phyloP scores from a whole-genome alignment of 2,329 filamentous ascomycete genomes.

The Aureobasidium sp. region DNA sequence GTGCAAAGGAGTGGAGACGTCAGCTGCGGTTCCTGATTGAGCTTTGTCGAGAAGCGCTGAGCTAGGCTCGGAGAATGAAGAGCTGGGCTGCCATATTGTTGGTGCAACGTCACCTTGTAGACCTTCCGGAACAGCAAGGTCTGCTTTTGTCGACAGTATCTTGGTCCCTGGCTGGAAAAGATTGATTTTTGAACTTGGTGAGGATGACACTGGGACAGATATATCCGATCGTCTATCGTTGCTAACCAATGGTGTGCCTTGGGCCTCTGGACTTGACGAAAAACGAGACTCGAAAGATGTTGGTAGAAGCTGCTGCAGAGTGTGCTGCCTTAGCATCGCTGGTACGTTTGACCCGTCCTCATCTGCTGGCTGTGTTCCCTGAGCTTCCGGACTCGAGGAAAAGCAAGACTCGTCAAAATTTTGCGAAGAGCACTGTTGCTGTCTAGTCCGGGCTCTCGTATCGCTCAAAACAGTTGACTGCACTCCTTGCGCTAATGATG shows the following conservation, averaged over 20 bases:
- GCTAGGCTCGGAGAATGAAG: not conserved
- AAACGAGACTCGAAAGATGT: constrained; percentile 7
- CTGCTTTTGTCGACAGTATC: not conserved
- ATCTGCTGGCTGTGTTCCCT: not conserved
- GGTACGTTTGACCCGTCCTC: not conserved
- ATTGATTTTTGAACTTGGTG: constrained; percentile 2
- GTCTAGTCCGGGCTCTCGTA: not conserved
- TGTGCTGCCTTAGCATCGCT: not conserved
- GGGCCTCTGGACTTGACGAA: constrained; percentile 4
- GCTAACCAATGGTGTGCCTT: not conserved
- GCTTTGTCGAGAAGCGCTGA: not conserved
- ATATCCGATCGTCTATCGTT: not conserved
- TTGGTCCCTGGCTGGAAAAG: not conserved
- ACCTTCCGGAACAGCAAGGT: not conserved
- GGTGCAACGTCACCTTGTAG: not conserved
- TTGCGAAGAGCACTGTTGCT: not conserved
- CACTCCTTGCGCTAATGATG: not conserved
- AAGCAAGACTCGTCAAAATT: not conserved
- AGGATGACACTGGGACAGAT: not conserved
- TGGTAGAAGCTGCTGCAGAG: not conserved
- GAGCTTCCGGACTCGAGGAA: constrained; percentile 6
- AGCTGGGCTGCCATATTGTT: not conserved
- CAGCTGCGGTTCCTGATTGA: not conserved
- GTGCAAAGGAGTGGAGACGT: not conserved
- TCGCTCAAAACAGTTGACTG: not conserved